Base-by-base conservation (phyloP, 768 basidiomycete genomes). In the Boletus rubroflammeus region DNA sequence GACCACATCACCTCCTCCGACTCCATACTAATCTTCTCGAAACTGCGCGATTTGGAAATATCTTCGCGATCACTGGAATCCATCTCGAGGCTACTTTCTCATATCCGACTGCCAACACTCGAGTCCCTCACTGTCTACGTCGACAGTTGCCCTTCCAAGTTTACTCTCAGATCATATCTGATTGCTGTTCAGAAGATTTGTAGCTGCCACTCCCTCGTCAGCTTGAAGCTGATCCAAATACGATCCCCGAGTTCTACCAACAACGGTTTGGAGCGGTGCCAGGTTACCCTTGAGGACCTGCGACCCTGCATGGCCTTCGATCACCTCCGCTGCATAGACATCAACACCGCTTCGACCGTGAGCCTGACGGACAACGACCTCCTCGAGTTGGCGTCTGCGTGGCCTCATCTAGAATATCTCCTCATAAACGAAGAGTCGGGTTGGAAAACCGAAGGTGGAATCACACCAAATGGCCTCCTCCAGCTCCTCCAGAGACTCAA, bases 361-460 rank as follows among this genome's bases (percentile, higher is more conserved):
- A 41, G 50, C 15, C 36, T 66, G 44, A 35, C 36, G 5, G 56
- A 61, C 17, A 13, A 39, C 4, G 56, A 58, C 48, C 31, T 64
- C 21, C 32, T 61, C 21, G 42, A 47, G 9, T n/a, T 65, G 42
- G 58, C 59, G 0, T 47, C 62, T 11, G 51, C 59, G 3, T 65
- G 64, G 56, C 62, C 62, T 5, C 55, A 35, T 13, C 47, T 66
- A 4, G 47, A 63, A 19, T 17, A 26, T 13, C 52, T 65, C 10
- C 38, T 53, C 48, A 53, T 65, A 10, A 65, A 66, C 26, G 47
- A 54, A 38, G 52, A 58, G 11, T 64, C 54, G 52, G 65, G 65
- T 15, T 66, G 64, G 61, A 51, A 50, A 14, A 42, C 50, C 21
- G 43, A 44, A 14, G 41, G 49, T 9, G 64, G 61, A 14, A 47